Base-by-base conservation (phyloP, 2,329 filamentous ascomycete genomes). In the Truncatella angustata region DNA sequence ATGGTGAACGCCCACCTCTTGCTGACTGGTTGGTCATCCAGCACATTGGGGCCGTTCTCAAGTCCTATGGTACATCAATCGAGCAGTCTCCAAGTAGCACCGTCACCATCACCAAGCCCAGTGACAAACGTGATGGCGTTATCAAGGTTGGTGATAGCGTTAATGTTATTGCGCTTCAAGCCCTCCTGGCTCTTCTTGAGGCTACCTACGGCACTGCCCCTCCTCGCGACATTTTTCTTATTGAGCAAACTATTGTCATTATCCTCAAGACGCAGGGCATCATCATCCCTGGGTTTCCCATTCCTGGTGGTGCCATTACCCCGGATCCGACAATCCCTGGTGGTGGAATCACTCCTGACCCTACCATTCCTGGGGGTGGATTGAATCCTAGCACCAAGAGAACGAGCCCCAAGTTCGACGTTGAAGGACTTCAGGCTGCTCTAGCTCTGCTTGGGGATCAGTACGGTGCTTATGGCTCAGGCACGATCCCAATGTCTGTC, bases 261-360 rank as follows among this genome's bases (percentile, higher is more conserved):
- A 57, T 58, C 34, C 58, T 65, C 26, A 53, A 36, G 3, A 42
- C 40, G 4, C 47, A 50, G 26, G 48, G 47, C 24, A 50, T 54
- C 35, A 18, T 47, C 10, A 35, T 39, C 2, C 32, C 46, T 1
- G 47, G 21, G 50, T 60, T 43, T 21, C 35, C 47, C 23, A 48
- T 65, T 51, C 64, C 67, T 7, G 66, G 66, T 28, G 67, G 65
- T 1, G 60, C 65, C 42, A 54, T 71, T 34, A 56, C 60, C 11
- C 68, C 69, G 4, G 59, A 63, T 6, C 59, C 58, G 3, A 59
- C 60, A 4, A 37, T 61, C 5, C 63, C 63, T 14, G 64, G 64
- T 3, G 61, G 60, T 3, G 52, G 56, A 20, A 50, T 70, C 20
- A 57, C 45, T 11, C 67, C 68, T 21, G 66, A 57, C 55, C 23